Conservation (phyloP, 768 basidiomycete species). For the Suillus ampliporus region DNA sequence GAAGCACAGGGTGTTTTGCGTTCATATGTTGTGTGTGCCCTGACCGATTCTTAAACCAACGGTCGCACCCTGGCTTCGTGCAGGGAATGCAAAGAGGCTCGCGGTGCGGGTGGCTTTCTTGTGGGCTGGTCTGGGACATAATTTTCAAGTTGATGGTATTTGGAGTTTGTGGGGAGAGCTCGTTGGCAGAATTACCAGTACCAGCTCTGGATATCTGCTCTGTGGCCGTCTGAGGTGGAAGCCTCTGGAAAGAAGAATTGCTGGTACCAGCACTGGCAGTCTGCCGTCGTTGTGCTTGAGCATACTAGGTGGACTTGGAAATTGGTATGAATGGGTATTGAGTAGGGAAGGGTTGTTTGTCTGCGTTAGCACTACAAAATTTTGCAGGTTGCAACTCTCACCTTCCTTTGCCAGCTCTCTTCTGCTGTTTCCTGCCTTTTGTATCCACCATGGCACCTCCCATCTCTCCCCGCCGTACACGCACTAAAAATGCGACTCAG, state of each 20-base stretch:
- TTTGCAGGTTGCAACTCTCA: background rate
- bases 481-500: constrained; percentile 6
- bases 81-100: background rate
- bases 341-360: background rate
- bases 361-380: constrained; percentile 1
- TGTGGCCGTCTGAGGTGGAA: background rate
- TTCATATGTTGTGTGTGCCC: constrained; percentile 12
- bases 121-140: too few relatives aligned
- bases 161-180: too few relatives aligned
- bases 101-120: too few relatives aligned
- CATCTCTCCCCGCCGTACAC: constrained; percentile 1
- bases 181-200: too few relatives aligned
- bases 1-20: background rate
- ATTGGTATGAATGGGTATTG: background rate
- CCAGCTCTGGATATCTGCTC: too few relatives aligned
- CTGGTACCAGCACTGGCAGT: background rate
- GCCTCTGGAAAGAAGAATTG: background rate
- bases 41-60: constrained; percentile 3
- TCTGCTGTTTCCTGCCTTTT: too few relatives aligned
- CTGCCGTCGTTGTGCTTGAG: background rate
- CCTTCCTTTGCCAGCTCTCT: background rate
- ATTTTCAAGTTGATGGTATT: too few relatives aligned
- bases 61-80: background rate
- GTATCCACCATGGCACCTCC: background rate
- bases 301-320: background rate